Evolutionary conservation across 306 rosid genomes (phyloP).

Genomic region (Senna tora): DNA sequence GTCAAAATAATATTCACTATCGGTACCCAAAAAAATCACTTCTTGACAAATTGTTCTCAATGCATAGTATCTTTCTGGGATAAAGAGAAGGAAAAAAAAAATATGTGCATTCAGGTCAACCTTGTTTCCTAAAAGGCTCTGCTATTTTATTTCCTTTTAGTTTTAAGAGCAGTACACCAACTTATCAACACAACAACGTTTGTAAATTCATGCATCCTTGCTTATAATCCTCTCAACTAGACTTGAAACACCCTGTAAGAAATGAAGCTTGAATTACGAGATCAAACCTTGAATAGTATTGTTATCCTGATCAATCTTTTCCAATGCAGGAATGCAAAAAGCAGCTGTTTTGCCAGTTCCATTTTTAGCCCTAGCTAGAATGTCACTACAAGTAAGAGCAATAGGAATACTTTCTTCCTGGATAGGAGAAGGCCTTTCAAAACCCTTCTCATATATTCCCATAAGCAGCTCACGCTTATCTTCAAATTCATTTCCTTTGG

Average conservation of each 20-base stretch:
- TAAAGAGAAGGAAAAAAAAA: constrained; percentile 3
- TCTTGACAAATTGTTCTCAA: neutral
- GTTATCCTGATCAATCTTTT: constrained; percentile 94
- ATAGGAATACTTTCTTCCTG: constrained; percentile 99
- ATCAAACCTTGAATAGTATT: constrained; percentile 81
- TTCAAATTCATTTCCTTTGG: constrained; percentile 98
- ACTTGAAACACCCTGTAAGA: neutral
- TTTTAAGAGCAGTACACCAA: constrained; percentile 15
- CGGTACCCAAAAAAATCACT: too few species aligned
- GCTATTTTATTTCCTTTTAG: neutral
- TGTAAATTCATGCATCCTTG: constrained; percentile 18
- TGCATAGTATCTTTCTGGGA: neutral
- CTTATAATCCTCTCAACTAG: constrained; percentile 21
- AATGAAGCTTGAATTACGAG: neutral
- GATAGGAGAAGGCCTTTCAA: constrained; percentile 98
- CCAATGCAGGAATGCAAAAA: constrained; percentile 94
- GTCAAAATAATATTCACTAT: too few species aligned
- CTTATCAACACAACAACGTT: neutral
- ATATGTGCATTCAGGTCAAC: neutral
- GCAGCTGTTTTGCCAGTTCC: constrained; percentile 99
- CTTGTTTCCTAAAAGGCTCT: constrained; percentile 2
- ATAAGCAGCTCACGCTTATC: constrained; percentile 98
- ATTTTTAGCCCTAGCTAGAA: constrained; percentile 97
- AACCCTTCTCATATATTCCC: constrained; percentile 99
- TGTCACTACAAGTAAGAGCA: constrained; percentile 98